Evolutionary conservation across 108 stramenopile species (phyloP), one percentile per base, ranked within the genome.

Genomic region (Skeletonema menzelii): DNA sequence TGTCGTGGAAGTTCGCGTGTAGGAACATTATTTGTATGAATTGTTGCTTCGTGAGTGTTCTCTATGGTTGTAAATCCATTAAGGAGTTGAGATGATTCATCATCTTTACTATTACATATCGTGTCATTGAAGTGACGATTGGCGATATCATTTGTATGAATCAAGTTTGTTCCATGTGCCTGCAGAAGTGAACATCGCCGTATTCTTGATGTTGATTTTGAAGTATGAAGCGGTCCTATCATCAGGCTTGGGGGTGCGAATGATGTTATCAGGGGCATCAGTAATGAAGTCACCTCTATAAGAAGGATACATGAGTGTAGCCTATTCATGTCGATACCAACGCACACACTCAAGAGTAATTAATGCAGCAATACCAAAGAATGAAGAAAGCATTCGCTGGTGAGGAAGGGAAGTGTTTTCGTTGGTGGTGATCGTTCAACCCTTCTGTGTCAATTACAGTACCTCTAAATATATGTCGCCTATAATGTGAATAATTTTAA

Each of bases 1-100:
- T 93, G 91, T n/a, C 70, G 69, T 7, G 87, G 88, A 19, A 77
- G 56, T 20, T 72, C 59, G 14, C 4, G 1, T 26, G 49, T 53
- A 22, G 22, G 35, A 34, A 22, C 1, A 64, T 1, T 64, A 42
- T 34, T 4, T 62, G 31, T 32, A 7, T 4, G 31, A 32, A 35
- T 24, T 14, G 24, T 20, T 35, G 27, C 20, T 63, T 40, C 37
- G 13, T 42, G 5, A 0, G 34, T 63, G 12, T 63, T 63, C 20
- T n/a, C 19, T 63, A 38, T 63, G 2, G 62, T 35, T 37, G 37
- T 63, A 3, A 34, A 22, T 63, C 38, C 20, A 38, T 63, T 38
- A 53, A 22, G 22, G 8, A 53, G 22, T 8, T 49, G 47, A 0
- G 44, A 17, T 19, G n/a, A n/a, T n/a, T n/a, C n/a, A 32, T 20